Conservation (phyloP, 371 early-diverging fungal species). For the Apophysomyces variabilis region DNA sequence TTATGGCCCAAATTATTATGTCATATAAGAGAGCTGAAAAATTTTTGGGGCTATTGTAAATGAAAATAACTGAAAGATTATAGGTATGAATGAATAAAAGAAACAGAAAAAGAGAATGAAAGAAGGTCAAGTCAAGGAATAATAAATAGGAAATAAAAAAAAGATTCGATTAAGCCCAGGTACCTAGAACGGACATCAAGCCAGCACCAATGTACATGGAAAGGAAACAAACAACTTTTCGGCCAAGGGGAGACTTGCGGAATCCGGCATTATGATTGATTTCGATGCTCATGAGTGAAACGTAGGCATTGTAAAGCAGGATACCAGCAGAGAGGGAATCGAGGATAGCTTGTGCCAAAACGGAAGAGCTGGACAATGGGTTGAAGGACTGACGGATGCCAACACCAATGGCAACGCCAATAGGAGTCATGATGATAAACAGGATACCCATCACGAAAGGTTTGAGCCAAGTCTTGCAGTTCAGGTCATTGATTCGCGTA, state of each 20-base stretch:
- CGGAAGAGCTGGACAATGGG: constrained; percentile 52
- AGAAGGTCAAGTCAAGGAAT: not conserved
- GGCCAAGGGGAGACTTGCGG: constrained; percentile 34
- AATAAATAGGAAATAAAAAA: not conserved
- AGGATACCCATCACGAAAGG: constrained; percentile 46
- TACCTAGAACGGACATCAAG: constrained; percentile 72
- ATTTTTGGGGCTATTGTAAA: no score
- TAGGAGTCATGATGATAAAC: constrained; percentile 69
- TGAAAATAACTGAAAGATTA: no score
- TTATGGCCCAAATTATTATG: no score
- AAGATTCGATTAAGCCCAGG: constrained; percentile 56
- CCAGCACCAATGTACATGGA: constrained; percentile 67
- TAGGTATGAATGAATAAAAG: not conserved
- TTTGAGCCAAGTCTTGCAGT: constrained; percentile 51
- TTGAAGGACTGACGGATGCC: constrained; percentile 64
- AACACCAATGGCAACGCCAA: constrained; percentile 81
- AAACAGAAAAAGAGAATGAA: not conserved
- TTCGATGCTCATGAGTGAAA: constrained; percentile 75
- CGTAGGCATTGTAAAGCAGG: constrained; percentile 76
- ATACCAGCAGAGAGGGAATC: constrained; percentile 83
- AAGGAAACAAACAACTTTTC: constrained; percentile 55
- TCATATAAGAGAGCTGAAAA: no score
- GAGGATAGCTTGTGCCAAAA: constrained; percentile 76
- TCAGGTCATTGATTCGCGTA: constrained; percentile 69
- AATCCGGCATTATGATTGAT: constrained; percentile 64